A percentile compares a stretch with the other conserved stretches of the same genome.
phyloP scores from a whole-genome alignment of 306 rosid genomes.

The Dicorynia guianensis region DNA sequence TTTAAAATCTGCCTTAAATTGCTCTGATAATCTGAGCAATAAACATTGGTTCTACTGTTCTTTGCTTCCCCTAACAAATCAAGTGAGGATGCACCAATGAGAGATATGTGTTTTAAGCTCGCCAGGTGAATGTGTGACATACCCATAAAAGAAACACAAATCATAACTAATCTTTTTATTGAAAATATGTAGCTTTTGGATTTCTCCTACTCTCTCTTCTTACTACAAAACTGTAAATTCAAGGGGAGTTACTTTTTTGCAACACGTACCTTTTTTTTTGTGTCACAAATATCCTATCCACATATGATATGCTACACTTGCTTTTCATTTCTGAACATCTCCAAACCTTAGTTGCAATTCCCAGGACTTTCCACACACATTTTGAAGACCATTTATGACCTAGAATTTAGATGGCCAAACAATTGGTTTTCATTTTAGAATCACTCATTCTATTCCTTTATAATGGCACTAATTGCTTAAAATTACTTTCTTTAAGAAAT shows the following conservation, averaged over 20 bases:
- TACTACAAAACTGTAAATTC: neutral
- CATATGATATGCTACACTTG: neutral
- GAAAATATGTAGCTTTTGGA: neutral
- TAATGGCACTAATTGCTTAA: conserved; percentile 6
- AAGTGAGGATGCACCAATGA: too few species aligned
- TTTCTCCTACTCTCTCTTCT: neutral
- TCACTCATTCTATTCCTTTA: conserved; percentile 16
- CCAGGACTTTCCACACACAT: neutral
- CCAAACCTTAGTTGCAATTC: conserved; percentile 2
- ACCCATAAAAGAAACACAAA: neutral
- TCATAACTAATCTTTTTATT: neutral
- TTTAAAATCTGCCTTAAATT: conserved; percentile 6
- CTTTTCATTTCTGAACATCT: neutral
- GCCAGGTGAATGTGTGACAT: neutral
- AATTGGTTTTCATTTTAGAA: neutral
- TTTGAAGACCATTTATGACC: neutral
- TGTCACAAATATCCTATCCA: neutral
- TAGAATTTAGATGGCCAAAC: neutral
- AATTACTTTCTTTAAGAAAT: conserved; percentile 17
- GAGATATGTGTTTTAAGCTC: neutral
- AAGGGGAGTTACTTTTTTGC: neutral
- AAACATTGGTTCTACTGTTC: neutral
- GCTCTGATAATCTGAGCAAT: neutral
- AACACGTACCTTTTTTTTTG: neutral
- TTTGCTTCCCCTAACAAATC: neutral